Base-by-base conservation (phyloP, 805 yeast genomes). In the Wickerhamiella azymoides region DNA sequence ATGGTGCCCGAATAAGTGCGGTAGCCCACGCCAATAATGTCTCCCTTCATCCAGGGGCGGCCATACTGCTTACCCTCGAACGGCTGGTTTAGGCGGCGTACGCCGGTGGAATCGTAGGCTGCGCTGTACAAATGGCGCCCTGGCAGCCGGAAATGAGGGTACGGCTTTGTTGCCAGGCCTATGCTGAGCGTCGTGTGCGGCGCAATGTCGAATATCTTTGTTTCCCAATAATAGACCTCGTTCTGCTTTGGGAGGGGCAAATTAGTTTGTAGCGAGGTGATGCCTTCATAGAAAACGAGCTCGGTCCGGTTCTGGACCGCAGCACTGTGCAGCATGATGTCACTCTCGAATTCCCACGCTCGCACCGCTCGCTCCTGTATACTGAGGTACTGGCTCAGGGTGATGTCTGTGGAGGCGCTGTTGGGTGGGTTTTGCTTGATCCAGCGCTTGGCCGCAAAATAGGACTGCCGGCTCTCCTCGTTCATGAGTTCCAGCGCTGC, bases 1-100 rank as follows among this genome's bases (percentile, higher is more conserved):
- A 92, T 72, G 0, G 94, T 79, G 2, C 96, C 94, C 14, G 84
- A 70, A 39, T 85, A 69, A 2, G 84, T 77, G 49, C 89, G 72
- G 58, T 84, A 82, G 0, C 98, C 98, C 25, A 89, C 75, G 2
- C 98, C 98, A 11, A 92, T 71, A 27, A 92, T 93, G 61, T 92
- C 98, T 26, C 96, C 96, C 30, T 75, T 71, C 40, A 79, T 62
- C 56, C 79, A 54, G 53, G 73, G 49, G 58, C 72, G 50, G 60
- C 84, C 63, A 54, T 65, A 56, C 47, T 61, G 54, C 5, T 67
- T 67, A 50, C 62, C 59, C 27, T 46, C 56, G 54, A 84, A 84
- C 5, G 96, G 85, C 59, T 82, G 84, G 59, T 84, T 85, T 50
- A 75, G 72, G 45, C 96, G 71, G 47, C 94, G 71, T 48, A 73